Base-by-base conservation (phyloP, 1,284 basidiomycete species). In the Ceratobasidium sp. region DNA sequence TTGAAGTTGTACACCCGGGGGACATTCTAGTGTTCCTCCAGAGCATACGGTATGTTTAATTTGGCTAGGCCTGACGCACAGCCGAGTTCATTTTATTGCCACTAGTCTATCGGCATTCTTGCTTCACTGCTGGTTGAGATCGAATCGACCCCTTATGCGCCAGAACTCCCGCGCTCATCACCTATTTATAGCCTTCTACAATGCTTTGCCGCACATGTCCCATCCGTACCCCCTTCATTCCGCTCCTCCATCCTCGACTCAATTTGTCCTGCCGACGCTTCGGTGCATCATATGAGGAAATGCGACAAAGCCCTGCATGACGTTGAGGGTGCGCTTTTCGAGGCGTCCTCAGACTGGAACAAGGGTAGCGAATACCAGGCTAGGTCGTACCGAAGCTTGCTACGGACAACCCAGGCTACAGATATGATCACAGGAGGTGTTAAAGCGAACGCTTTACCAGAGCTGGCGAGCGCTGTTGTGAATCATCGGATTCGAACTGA, bases 391-490 rank as follows among this genome's bases (percentile, higher is more conserved):
- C 78, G 79, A 50, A 82, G 81, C 69, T 73, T 85, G 25, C 78
- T 88, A 17, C 80, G 83, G 34, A 92, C 89, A 1, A 90, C 89
- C 0, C 88, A 90, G 75, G 90, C 91, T 1, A 82, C 87, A 42
- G 88, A 90, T 74, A 76, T 91, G 6, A 82, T 91, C 45, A 75
- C 80, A 6, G 89, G 89, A 1, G 89, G 90, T 17, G 85, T 89
- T 47, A 91, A 91, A 78, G 80, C 82, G 58, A 88, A 88, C 72
- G 86, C 86, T 1, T 79, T 88, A 0, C 87, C 86, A 0, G 86
- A 88, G 76, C 78, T 78, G 68, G 83, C 83, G 0, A 82, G 78
- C 72, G 85, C 85, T 4, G 75, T 85, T 20, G 80, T 88, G 62
- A 87, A 90, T 73, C 86, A 87, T 73, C 84, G 87, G 15, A 85